These are phyloP conservation scores for Boletus tomentosulus DNA, from an alignment of 768 basidiomycete species.

Conservation along the genomic window DNA sequence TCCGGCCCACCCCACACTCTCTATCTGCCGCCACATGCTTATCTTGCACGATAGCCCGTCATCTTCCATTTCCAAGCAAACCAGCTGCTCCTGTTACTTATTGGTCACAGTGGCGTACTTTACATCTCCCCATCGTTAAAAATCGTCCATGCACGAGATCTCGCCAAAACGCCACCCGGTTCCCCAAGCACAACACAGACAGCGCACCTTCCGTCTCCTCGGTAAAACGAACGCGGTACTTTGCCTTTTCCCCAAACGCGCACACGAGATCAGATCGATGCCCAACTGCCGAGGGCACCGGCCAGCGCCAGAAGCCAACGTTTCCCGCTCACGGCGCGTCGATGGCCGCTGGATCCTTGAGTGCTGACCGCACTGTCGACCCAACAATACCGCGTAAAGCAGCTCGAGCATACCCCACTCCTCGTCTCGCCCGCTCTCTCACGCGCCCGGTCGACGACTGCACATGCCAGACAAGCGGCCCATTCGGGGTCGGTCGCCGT, in stretches of 20 bases:
- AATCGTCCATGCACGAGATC: constrained; percentile 1
- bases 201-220: constrained; percentile 7
- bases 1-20: background rate
- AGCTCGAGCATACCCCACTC: constrained; percentile 30
- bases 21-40: background rate
- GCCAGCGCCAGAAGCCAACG: constrained; percentile 6
- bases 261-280: constrained; percentile 15
- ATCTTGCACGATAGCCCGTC: background rate
- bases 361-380: constrained; percentile 2
- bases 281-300: constrained; percentile 8
- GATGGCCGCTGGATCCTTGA: background rate
- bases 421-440: constrained; percentile 19
- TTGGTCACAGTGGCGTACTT: constrained; percentile 14
- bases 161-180: constrained; percentile 15
- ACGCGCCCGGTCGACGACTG: constrained; percentile 45
- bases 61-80: constrained; percentile 9
- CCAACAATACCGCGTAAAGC: constrained; percentile 34
- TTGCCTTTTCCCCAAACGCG: background rate
- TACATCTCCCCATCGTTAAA: constrained; percentile 6
- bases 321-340: background rate
- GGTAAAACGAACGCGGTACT: constrained; percentile 2
- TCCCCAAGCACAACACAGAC: background rate
- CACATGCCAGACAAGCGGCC: constrained; percentile 50
- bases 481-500: constrained; percentile 37
- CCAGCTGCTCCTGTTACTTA: background rate